Conservation (phyloP, 2,329 filamentous ascomycete species). For the Triangularia setosa region DNA sequence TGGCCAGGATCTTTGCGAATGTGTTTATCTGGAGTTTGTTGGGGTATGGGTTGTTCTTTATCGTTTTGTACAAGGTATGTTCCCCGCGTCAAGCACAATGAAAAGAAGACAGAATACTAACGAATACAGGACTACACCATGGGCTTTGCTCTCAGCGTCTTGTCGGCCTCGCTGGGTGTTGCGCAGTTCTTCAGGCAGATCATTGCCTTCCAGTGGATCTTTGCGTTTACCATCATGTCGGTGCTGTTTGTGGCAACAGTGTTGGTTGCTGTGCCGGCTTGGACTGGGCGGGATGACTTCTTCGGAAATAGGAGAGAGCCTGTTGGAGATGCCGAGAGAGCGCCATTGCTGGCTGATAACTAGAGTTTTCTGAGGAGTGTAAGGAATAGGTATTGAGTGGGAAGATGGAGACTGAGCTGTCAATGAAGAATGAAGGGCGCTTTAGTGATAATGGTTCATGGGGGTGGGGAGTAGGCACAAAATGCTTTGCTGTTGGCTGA, state of each 20-base stretch:
- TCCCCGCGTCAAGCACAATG: background rate
- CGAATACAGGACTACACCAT: constrained; percentile 62
- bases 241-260: constrained; percentile 68
- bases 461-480: background rate
- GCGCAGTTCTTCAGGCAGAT: constrained; percentile 70
- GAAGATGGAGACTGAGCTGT: background rate
- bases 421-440: background rate
- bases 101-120: constrained; percentile 5
- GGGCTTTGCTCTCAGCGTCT: constrained; percentile 71
- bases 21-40: constrained; percentile 83
- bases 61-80: constrained; percentile 65
- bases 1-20: constrained; percentile 78
- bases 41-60: constrained; percentile 72
- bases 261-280: constrained; percentile 59
- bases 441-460: background rate
- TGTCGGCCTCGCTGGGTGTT: constrained; percentile 71
- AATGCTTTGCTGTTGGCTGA: background rate
- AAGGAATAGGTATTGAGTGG: background rate
- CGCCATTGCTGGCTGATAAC: constrained; percentile 54
- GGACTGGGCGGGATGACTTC: constrained; percentile 54
- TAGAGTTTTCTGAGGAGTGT: background rate
- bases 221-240: constrained; percentile 78
- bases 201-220: constrained; percentile 87
- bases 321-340: constrained; percentile 51
- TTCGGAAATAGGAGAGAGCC: constrained; percentile 39